Evolutionary conservation across 129 eudicot species (phyloP).

Genomic region (Sambucus nigra): DNA sequence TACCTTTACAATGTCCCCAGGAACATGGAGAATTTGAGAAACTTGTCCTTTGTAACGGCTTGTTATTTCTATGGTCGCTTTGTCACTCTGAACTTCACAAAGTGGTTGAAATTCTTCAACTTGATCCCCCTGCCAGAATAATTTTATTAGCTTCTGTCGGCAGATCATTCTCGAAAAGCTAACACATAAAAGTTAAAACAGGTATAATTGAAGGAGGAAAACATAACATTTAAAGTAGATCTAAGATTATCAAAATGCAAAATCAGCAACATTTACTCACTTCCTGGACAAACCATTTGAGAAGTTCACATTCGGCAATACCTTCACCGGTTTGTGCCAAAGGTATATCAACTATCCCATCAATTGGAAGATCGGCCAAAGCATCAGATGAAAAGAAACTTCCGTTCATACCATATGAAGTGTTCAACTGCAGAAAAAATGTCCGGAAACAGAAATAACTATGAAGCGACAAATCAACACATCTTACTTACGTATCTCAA

Average conservation of each 20-base stretch:
- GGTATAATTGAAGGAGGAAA: too few species aligned
- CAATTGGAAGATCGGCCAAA: constrained; percentile 22
- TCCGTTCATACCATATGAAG: constrained; percentile 25
- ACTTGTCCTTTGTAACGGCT: constrained; percentile 88
- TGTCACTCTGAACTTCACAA: constrained; percentile 99
- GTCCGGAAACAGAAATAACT: neutral
- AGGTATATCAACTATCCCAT: constrained; percentile 67
- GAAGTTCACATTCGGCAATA: constrained; percentile 96
- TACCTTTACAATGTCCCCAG: constrained; percentile 92
- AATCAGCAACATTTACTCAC: constrained; percentile 29
- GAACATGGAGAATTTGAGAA: constrained; percentile 52
- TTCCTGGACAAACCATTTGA: constrained; percentile 91
- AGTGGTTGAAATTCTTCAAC: constrained; percentile 96
- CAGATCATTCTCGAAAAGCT: neutral
- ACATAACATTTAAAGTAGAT: constrained; percentile 2
- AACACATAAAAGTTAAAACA: too few species aligned
- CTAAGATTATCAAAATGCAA: neutral
- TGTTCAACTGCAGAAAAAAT: constrained; percentile 27
- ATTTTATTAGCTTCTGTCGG: neutral
- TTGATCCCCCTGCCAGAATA: constrained; percentile 62
- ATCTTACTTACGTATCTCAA: too few species aligned
- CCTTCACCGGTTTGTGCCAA: constrained; percentile 99
- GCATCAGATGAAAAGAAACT: constrained; percentile 53
- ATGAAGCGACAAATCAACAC: neutral
- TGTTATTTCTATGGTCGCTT: constrained; percentile 96